Evolutionary conservation across 192 early-diverging fungal genomes (phyloP).

Genomic region (Dissophora ornata): DNA sequence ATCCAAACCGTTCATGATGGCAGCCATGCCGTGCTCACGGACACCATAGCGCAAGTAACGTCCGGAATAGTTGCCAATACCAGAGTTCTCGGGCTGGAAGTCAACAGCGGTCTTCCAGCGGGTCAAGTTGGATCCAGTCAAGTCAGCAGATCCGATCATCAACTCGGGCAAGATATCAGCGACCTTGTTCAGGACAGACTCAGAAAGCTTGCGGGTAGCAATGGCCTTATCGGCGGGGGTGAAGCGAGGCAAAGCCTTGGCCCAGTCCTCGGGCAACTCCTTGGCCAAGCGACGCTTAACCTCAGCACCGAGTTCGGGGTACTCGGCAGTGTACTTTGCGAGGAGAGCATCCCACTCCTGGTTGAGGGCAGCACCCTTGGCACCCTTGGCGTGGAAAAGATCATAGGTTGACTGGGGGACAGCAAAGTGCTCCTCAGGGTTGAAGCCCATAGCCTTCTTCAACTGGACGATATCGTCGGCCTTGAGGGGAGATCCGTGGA

Average conservation of each 20-base stretch:
- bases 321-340: conserved; percentile 74
- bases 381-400: conserved; percentile 59
- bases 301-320: conserved; percentile 79
- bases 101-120: conserved; percentile 95
- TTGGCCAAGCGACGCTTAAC: conserved; percentile 81
- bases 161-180: conserved; percentile 87
- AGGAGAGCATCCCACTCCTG: conserved; percentile 83
- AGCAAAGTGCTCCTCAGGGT: conserved; percentile 76
- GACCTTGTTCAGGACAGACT: conserved; percentile 85
- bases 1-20: conserved; percentile 93
- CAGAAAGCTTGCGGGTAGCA: conserved; percentile 94
- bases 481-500: conserved; percentile 91
- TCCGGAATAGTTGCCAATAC: conserved; percentile 86
- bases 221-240: conserved; percentile 83
- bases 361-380: conserved; percentile 73
- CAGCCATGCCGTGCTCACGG: conserved; percentile 98
- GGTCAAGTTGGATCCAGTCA: conserved; percentile 97
- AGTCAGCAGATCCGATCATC: conserved; percentile 96
- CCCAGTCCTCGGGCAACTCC: conserved; percentile 82
- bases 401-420: conserved; percentile 78
- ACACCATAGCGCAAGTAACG: conserved; percentile 97
- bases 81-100: conserved; percentile 84
- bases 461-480: conserved; percentile 81
- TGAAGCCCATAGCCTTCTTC: conserved; percentile 88
- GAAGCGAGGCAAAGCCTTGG: conserved; percentile 80